Conservation (phyloP, 148 eudicot species). For the Suaeda aralocaspica region DNA sequence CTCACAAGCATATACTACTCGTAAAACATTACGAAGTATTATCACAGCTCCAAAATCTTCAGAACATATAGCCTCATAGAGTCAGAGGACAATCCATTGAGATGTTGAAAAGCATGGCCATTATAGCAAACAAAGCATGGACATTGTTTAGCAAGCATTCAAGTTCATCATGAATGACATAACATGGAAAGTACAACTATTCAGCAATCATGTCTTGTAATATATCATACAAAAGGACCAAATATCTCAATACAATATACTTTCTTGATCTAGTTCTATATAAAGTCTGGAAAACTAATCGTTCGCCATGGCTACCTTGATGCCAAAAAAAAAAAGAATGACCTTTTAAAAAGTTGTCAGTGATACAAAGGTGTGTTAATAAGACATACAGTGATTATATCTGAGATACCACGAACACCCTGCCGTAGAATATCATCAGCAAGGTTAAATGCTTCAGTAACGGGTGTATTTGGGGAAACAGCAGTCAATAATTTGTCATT, state of each 20-base stretch:
- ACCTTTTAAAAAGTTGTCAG: background rate
- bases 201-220: background rate
- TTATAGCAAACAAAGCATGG: too few species aligned
- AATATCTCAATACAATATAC: background rate
- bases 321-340: background rate
- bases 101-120: background rate
- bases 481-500: conserved; percentile 94
- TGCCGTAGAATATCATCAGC: conserved; percentile 99
- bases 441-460: conserved; percentile 94
- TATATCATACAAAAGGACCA: background rate
- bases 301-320: background rate
- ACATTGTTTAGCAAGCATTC: background rate
- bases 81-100: too few species aligned
- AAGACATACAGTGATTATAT: conserved; percentile 77
- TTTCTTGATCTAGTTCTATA: background rate
- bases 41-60: background rate
- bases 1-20: background rate
- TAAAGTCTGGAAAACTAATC: background rate
- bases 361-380: conserved; percentile 3
- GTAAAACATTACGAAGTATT: background rate
- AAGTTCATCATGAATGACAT: background rate
- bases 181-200: background rate
- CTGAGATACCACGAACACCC: conserved; percentile 99
- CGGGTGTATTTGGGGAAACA: conserved; percentile 94
- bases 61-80: conserved; percentile 2